These are phyloP conservation scores for Arachis monticola DNA, from an alignment of 331 rosid genomes.

Conservation along the genomic window DNA sequence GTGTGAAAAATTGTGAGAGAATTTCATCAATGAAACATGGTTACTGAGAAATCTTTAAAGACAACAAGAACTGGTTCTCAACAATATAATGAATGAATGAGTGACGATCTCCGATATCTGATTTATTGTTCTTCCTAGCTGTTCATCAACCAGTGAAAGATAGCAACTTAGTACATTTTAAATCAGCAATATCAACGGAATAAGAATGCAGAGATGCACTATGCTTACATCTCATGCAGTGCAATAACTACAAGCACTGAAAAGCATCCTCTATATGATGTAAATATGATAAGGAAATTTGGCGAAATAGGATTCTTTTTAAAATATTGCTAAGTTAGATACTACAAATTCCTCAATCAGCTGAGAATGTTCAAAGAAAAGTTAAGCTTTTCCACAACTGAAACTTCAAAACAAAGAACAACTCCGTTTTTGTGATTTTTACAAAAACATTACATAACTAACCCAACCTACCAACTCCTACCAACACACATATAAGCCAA, in stretches of 20 bases:
- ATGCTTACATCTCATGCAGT: slow-evolving; percentile 1
- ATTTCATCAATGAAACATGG: slow-evolving; percentile 22
- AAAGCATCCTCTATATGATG: not conserved
- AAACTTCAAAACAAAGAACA: not conserved
- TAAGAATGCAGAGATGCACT: not conserved
- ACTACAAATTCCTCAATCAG: not conserved
- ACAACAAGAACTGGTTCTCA: slow-evolving; percentile 5
- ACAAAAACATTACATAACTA: slow-evolving; percentile 1
- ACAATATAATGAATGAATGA: too few species aligned
- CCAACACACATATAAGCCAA: not conserved
- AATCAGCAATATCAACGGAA: not conserved
- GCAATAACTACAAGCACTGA: not conserved
- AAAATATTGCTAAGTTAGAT: not conserved
- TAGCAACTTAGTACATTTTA: not conserved
- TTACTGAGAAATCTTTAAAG: not conserved
- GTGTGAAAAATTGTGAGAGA: not conserved
- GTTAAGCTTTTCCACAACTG: not conserved
- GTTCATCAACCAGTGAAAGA: not conserved
- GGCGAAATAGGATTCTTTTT: not conserved
- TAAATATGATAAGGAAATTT: not conserved
- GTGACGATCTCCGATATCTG: not conserved
- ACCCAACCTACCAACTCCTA: not conserved
- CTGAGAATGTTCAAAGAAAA: not conserved
- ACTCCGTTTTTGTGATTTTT: not conserved
- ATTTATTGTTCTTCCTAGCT: not conserved